Base-by-base conservation (phyloP, 345 rosid species). In the Eucalyptus cloeziana region DNA sequence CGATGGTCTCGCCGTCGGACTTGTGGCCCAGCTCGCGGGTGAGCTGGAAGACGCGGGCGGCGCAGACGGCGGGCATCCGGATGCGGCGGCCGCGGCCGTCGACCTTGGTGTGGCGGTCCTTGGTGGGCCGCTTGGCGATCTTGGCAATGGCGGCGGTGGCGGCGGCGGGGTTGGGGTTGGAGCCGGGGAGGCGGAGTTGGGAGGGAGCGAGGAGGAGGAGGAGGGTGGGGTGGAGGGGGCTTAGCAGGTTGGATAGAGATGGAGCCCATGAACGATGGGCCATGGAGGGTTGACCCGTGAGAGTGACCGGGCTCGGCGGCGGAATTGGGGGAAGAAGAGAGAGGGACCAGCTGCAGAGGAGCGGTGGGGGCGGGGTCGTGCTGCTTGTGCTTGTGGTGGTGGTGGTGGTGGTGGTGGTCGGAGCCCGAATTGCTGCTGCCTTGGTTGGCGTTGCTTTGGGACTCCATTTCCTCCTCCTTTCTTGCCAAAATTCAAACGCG, bases 61-160 rank as follows among this genome's bases (percentile, higher is more conserved):
- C 98, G 85, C 97, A 96, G 87, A 95, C 86, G 87, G 97, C 97
- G 50, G 98, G 98, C 97, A 96, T 96, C 44, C 98, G 95, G 92
- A 96, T 96, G 86, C 98, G 87, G 33, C 98, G 93, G 60, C 98
- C 98, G 12, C 98, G 96, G 76, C 98, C 98, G 17, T 96, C 98
- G 31, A 96, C 98, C 88, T 96, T 96, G 21, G 97, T 96, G 76
- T 96, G 98, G 14, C 98, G 94, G 88, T 96, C 98, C 89, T 95
- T 96, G 49, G 96, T 90, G 27, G 98, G 95, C 76, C 93, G 91
- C 87, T 95, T 95, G 40, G 93, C 43, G 52, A 88, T 80, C 51
- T 54, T 69, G 31, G 69, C 43, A 52, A 86, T 88, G 44, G 93
- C 89, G 31, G 87, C 80, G 58, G 95, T 27, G 69, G 67, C 56